Conservation (phyloP, 495 filamentous ascomycete species). For the Aspergillus avenaceus region DNA sequence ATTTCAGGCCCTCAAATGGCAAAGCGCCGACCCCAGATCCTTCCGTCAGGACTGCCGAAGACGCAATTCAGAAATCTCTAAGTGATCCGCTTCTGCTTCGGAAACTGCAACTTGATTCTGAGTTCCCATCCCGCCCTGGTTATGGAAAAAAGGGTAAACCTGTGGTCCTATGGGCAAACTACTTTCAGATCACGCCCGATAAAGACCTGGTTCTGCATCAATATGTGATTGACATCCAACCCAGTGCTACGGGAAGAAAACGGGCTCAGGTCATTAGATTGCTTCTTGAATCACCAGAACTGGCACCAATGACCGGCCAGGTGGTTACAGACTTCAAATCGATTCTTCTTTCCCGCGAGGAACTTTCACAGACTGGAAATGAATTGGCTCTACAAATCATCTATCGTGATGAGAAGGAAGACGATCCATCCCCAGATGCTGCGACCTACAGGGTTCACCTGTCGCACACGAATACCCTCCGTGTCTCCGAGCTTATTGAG, state of each 20-base stretch:
- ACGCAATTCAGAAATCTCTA: neutral
- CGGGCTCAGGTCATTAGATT: neutral
- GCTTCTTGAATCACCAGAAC: neutral
- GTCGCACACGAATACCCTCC: neutral
- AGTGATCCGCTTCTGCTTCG: neutral
- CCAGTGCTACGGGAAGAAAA: neutral
- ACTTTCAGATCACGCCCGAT: neutral
- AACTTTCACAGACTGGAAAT: neutral
- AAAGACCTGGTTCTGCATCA: neutral
- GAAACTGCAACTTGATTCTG: neutral
- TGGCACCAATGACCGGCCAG: neutral
- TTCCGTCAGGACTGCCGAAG: neutral
- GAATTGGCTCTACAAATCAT: neutral
- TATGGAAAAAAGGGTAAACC: slow-evolving; percentile 49
- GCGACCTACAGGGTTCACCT: neutral
- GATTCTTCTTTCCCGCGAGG: neutral
- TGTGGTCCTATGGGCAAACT: slow-evolving; percentile 15
- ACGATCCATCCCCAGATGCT: neutral
- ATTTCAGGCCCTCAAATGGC: neutral
- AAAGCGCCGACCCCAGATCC: neutral
- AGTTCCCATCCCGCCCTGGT: slow-evolving; percentile 39
- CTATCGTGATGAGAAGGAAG: neutral
- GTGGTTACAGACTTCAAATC: neutral
- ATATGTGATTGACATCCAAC: neutral
- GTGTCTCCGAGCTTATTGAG: neutral